These are phyloP conservation scores for Elsinoe fawcettii DNA, from an alignment of 2,329 filamentous ascomycete species.

Conservation along the genomic window DNA sequence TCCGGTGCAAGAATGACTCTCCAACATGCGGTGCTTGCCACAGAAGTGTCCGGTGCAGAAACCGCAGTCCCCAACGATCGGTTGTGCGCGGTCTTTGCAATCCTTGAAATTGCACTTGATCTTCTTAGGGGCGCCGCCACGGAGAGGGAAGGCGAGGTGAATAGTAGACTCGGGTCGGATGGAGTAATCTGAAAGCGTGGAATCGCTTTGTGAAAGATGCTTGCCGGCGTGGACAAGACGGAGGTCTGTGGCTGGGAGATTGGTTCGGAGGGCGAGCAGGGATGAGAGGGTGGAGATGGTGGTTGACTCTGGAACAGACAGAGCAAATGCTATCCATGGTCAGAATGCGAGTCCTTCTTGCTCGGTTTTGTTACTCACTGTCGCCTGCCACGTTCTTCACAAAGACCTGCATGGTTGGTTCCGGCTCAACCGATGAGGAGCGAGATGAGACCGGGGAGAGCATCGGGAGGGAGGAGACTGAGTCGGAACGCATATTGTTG, in stretches of 20 bases:
- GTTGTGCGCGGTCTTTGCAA: slow-evolving; percentile 79
- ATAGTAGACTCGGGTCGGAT: slow-evolving; percentile 45
- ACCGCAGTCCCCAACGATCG: slow-evolving; percentile 90
- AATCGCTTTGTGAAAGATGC: slow-evolving; percentile 40
- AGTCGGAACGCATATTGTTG: slow-evolving; percentile 35
- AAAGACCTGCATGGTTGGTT: slow-evolving; percentile 54
- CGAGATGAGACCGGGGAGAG: slow-evolving; percentile 25
- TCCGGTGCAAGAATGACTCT: slow-evolving; percentile 87
- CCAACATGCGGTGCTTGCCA: slow-evolving; percentile 85
- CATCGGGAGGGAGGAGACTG: slow-evolving; percentile 34
- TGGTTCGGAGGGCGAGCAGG: slow-evolving; percentile 51
- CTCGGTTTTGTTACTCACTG: slow-evolving; percentile 40
- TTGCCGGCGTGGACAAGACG: slow-evolving; percentile 53
- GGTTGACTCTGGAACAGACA: slow-evolving; percentile 47
- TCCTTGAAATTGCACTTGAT: slow-evolving; percentile 81
- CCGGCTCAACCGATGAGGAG: slow-evolving; percentile 35
- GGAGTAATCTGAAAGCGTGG: slow-evolving; percentile 41
- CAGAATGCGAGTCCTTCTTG: slow-evolving; percentile 18
- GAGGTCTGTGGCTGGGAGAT: slow-evolving; percentile 43
- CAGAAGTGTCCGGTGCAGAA: slow-evolving; percentile 95
- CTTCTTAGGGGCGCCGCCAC: slow-evolving; percentile 60
- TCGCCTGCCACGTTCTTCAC: slow-evolving; percentile 52
- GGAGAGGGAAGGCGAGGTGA: slow-evolving; percentile 50
- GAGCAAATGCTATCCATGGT: slow-evolving; percentile 43
- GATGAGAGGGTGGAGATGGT: slow-evolving; percentile 49